Evolutionary conservation across 495 filamentous ascomycete species (phyloP).

Genomic region (Trichocladium uniseriatum): DNA sequence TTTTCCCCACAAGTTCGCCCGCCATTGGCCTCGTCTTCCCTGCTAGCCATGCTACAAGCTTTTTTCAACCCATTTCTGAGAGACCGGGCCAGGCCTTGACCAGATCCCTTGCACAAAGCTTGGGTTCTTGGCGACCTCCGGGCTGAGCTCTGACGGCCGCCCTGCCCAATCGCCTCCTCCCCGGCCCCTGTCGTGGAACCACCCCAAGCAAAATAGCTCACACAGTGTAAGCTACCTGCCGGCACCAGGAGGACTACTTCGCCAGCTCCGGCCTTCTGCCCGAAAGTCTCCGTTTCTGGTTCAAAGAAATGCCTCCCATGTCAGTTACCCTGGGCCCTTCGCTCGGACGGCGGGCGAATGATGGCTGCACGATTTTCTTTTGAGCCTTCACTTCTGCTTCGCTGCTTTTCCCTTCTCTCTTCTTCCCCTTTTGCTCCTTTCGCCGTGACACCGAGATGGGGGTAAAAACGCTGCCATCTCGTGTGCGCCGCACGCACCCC

Average conservation of each 20-base stretch:
- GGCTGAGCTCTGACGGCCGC: neutral
- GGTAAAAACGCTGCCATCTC: neutral
- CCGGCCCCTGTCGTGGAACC: neutral
- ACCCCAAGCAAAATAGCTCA: too few species aligned
- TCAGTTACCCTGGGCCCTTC: too few species aligned
- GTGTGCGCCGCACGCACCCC: slow-evolving; percentile 2
- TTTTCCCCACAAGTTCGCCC: neutral
- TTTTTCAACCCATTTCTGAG: neutral
- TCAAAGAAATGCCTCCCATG: too few species aligned
- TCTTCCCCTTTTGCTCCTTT: neutral
- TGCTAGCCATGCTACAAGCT: neutral
- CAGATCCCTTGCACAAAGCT: neutral
- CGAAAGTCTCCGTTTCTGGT: too few species aligned
- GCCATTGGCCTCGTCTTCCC: neutral
- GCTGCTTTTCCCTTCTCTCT: neutral
- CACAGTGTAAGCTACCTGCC: too few species aligned
- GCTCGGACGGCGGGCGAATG: too few species aligned
- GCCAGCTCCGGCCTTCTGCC: too few species aligned
- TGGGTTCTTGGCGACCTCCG: neutral
- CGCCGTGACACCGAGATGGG: neutral
- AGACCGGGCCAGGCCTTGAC: neutral
- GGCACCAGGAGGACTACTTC: too few species aligned
- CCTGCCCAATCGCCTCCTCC: neutral
- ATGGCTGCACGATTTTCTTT: too few species aligned
- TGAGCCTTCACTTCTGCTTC: neutral